Conservation (phyloP, 345 rosid genomes). For the Gossypium rotundifolium region DNA sequence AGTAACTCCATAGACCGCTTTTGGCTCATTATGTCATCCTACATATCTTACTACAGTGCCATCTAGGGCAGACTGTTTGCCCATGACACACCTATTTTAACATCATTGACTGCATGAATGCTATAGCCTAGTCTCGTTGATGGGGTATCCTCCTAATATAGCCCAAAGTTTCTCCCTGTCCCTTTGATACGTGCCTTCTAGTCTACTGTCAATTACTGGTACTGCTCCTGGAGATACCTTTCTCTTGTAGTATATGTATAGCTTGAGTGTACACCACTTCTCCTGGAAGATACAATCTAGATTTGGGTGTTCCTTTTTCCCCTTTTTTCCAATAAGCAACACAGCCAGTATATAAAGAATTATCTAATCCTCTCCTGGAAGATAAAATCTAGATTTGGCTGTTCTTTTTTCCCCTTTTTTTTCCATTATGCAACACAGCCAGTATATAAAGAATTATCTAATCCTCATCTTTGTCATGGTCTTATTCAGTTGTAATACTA, state of each 20-base stretch:
- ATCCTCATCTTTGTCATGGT: background rate
- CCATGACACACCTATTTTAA: background rate
- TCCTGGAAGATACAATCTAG: background rate
- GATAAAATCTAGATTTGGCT: background rate
- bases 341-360: background rate
- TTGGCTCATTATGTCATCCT: background rate
- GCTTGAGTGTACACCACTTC: background rate
- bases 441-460: background rate
- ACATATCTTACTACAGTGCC: background rate
- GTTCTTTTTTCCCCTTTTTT: background rate
- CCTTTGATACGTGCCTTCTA: background rate
- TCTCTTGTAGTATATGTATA: background rate
- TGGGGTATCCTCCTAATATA: background rate
- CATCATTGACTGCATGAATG: background rate
- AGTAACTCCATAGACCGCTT: background rate
- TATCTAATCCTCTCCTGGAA: background rate
- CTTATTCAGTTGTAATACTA: background rate
- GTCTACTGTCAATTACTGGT: background rate
- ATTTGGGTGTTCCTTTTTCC: too few relatives aligned
- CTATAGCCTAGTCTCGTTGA: background rate
- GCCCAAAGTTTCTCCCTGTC: background rate
- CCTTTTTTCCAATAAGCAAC: background rate
- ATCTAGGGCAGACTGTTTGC: background rate
- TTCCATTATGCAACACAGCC: background rate
- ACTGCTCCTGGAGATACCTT: background rate